Base-by-base conservation (phyloP, 2,329 filamentous ascomycete genomes). In the Zelopaecilomyces penicillatus region DNA sequence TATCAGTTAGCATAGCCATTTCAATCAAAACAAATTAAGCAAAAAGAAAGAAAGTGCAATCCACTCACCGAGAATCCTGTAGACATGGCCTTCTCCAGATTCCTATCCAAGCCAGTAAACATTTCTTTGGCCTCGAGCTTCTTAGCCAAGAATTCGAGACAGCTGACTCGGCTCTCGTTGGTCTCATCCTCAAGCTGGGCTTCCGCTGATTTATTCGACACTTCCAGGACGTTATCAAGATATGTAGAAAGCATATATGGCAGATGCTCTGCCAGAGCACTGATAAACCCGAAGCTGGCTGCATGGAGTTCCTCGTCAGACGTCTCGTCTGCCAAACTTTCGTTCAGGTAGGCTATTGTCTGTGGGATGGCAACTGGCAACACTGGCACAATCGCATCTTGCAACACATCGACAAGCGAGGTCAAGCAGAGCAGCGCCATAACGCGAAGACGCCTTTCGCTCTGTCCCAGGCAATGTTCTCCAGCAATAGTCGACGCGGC, bases 351-450 rank as follows among this genome's bases (percentile, higher is more conserved):
- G 5, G 73, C 65, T 37, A 96, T 74, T 0, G 84, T 77, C 50
- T 78, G 82, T 1, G 83, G 80, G 35, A 96, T 77, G 0, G 88
- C 82, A 27, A 74, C 73, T 1, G 91, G 88, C 19, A 97, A 70
- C 0, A 96, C 74, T 0, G 89, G 85, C 19, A 97, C 84, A 48
- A 95, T 85, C 9, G 83, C 84, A 52, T 95, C 88, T 47, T 85
- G 83, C 34, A 97, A 71, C 6, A 95, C 88, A 54, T 95, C 88
- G 4, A 95, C 82, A 55, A 95, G 79, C 1, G 89, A 95, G 3
- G 91, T 85, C 46, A 98, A 75, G 59, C 89, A 96, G 40, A 96
- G 70, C 38, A 96, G 69, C n/a, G 88, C 87, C 71, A 94, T 85
- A 48, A 91, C 76, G 35, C 83, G 83, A 39, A 96, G 76, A 28